phyloP scores from a whole-genome alignment of 768 basidiomycete species.

The Filobasidium floriforme region DNA sequence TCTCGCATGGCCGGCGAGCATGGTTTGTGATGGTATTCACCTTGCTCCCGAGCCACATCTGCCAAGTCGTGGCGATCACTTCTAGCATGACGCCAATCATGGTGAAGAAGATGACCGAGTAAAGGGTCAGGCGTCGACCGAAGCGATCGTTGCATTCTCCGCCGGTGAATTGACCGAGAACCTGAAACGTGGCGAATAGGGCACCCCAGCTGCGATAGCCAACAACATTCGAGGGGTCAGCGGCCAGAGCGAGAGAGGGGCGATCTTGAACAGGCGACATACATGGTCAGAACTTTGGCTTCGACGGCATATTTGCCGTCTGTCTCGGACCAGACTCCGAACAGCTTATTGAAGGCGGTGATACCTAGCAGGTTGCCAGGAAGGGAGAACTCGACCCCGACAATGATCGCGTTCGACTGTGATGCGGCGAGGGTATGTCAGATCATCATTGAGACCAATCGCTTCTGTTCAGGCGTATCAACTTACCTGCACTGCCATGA shows the following conservation, averaged over 20 bases:
- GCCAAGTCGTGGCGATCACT: constrained; percentile 22
- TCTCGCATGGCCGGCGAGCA: neutral
- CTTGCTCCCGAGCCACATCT: constrained; percentile 25
- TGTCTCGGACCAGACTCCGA: constrained; percentile 1
- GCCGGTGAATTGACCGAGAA: constrained; percentile 16
- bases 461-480: neutral
- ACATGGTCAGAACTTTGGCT: constrained; percentile 7
- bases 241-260: neutral
- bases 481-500: constrained; percentile 18
- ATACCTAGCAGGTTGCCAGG: constrained; percentile 23
- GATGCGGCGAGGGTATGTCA: neutral
- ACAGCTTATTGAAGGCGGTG: constrained; percentile 17
- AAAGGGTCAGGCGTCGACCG: constrained; percentile 19
- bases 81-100: constrained; percentile 25
- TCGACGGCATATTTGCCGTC: constrained; percentile 3
- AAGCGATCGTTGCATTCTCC: constrained; percentile 20
- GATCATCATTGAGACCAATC: too few relatives aligned
- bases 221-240: neutral
- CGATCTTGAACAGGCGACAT: neutral
- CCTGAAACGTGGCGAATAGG: constrained; percentile 18
- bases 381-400: constrained; percentile 22
- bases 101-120: constrained; percentile 21
- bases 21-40: neutral
- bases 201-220: constrained; percentile 6
- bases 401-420: constrained; percentile 22